These are phyloP conservation scores for Pseudogymnoascus sp. DNA, from an alignment of 2,329 filamentous ascomycete genomes.

Conservation along the genomic window DNA sequence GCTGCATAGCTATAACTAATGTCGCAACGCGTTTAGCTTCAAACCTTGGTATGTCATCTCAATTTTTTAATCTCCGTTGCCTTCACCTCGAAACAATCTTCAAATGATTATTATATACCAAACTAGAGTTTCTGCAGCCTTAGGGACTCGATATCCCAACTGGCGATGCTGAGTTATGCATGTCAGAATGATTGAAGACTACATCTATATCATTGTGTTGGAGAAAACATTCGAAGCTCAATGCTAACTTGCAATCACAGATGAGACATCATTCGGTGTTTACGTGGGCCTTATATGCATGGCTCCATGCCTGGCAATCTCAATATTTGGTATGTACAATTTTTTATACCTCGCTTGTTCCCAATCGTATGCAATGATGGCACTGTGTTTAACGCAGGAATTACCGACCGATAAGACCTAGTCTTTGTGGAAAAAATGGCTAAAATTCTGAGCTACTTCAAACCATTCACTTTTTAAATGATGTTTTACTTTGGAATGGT, in stretches of 20 bases:
- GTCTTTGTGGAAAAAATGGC: slow-evolving; percentile 73
- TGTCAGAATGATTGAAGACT: slow-evolving; percentile 7
- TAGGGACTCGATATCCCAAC: slow-evolving; percentile 6
- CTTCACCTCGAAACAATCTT: neutral
- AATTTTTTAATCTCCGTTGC: neutral
- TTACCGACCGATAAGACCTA: slow-evolving; percentile 78
- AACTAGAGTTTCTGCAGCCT: slow-evolving; percentile 8
- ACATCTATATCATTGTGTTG: neutral
- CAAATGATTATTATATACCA: slow-evolving; percentile 8
- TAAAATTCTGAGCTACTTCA: slow-evolving; percentile 66
- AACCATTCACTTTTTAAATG: slow-evolving; percentile 15
- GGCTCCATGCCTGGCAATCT: neutral
- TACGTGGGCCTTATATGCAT: neutral
- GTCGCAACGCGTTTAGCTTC: neutral
- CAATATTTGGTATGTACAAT: neutral
- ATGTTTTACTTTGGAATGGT: neutral
- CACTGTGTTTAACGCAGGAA: slow-evolving; percentile 23
- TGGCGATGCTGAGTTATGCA: slow-evolving; percentile 7
- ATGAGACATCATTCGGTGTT: neutral
- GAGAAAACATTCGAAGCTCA: neutral
- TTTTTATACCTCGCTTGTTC: neutral
- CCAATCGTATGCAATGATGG: neutral
- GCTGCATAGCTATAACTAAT: neutral
- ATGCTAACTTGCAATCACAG: neutral
- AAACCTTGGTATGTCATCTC: neutral